Conservation (phyloP, 1,139 yeast genomes). For the Arxiozyma slooffiae region DNA sequence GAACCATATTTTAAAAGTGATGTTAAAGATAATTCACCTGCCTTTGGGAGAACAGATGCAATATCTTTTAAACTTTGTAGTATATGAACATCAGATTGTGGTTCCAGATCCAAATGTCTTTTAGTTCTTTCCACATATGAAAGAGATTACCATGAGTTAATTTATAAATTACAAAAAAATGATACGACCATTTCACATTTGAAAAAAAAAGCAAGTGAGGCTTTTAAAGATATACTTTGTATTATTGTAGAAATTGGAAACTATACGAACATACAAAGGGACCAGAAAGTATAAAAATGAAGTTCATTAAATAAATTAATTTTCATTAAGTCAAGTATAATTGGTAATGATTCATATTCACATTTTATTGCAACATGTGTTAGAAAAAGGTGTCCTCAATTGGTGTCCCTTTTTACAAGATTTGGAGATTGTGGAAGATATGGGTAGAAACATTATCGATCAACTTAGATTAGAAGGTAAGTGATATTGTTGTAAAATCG, state of each 20-base stretch:
- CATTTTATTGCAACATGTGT: conserved; percentile 81
- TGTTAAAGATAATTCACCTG: conserved; percentile 35
- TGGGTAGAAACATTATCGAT: conserved; percentile 65
- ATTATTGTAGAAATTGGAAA: conserved; percentile 82
- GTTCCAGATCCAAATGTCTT: conserved; percentile 70
- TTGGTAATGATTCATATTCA: conserved; percentile 68
- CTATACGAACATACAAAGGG: conserved; percentile 88
- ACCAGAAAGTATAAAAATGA: conserved; percentile 74
- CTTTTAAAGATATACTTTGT: conserved; percentile 57
- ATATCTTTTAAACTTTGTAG: conserved; percentile 69
- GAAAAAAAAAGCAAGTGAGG: conserved; percentile 51
- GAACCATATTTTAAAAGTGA: conserved; percentile 55
- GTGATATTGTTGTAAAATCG: conserved; percentile 48
- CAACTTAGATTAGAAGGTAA: conserved; percentile 63
- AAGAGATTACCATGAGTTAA: conserved; percentile 63
- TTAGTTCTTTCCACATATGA: conserved; percentile 58
- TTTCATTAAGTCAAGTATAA: conserved; percentile 70
- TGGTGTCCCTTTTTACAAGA: conserved; percentile 72
- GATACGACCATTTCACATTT: conserved; percentile 60
- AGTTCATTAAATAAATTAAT: conserved; percentile 73
- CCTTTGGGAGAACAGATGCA: conserved; percentile 72
- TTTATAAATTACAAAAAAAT: conserved; percentile 49
- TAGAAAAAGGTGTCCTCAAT: conserved; percentile 66
- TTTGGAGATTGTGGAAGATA: conserved; percentile 47
- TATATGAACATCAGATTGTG: conserved; percentile 77